Percentiles rank a stretch among this genome's conserved stretches.
These are phyloP conservation scores for Trichaptum fuscoviolaceum DNA, from an alignment of 768 basidiomycete species.

Conservation along the genomic window DNA sequence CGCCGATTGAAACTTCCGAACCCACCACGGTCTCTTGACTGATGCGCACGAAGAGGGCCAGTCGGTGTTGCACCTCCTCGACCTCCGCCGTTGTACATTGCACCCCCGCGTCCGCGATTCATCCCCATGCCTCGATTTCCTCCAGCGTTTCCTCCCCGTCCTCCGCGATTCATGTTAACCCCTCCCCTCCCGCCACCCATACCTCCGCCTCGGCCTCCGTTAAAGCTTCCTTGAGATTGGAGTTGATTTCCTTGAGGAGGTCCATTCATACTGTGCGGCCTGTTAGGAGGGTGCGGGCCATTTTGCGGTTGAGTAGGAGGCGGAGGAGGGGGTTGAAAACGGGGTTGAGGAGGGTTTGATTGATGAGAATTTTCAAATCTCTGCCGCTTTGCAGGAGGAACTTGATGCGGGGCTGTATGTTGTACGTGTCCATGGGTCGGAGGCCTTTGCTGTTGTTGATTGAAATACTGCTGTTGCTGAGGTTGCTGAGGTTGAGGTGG, in stretches of 20 bases:
- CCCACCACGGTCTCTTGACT: constrained; percentile 60
- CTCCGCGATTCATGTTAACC: constrained; percentile 17
- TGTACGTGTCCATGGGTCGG: constrained; percentile 33
- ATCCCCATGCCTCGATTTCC: constrained; percentile 3
- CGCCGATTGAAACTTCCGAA: constrained; percentile 62
- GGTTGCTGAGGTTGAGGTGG: constrained; percentile 34
- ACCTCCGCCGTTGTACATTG: constrained; percentile 32
- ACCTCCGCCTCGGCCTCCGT: constrained; percentile 43
- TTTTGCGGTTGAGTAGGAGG: constrained; percentile 38
- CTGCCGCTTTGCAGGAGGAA: constrained; percentile 90
- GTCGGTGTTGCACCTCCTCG: constrained; percentile 42
- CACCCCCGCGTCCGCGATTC: constrained; percentile 30
- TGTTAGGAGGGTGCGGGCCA: constrained; percentile 21
- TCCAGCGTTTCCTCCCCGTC: constrained; percentile 20
- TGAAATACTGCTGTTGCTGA: constrained; percentile 41
- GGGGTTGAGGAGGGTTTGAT: constrained; percentile 56
- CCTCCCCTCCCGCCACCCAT: constrained; percentile 31
- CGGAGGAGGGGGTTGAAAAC: constrained; percentile 56
- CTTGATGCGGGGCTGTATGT: constrained; percentile 69
- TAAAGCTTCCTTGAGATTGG: constrained; percentile 34
- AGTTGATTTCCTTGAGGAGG: constrained; percentile 37
- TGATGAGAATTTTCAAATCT: constrained; percentile 78
- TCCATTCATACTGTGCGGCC: constrained; percentile 15
- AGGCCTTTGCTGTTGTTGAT: constrained; percentile 23
- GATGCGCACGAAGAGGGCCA: constrained; percentile 54